Evolutionary conservation across 1,284 basidiomycete genomes (phyloP).

Genomic region (Gymnopus androsaceus): DNA sequence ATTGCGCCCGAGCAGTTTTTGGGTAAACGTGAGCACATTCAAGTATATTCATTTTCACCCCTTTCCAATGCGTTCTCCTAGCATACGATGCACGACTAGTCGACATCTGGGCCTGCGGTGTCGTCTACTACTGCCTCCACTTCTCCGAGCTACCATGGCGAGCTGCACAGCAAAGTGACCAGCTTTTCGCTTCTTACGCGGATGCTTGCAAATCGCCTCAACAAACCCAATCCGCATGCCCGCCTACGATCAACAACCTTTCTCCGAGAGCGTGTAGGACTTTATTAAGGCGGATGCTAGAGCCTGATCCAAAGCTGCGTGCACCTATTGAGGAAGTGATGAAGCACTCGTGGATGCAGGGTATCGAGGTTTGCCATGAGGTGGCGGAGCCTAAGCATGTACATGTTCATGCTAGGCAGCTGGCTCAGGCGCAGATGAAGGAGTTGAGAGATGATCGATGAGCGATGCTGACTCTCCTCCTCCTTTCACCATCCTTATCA

Average conservation of each 20-base stretch:
- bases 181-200: conserved; percentile 83
- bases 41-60: conserved; percentile 28
- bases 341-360: conserved; percentile 80
- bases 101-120: conserved; percentile 96
- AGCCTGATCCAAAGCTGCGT: conserved; percentile 87
- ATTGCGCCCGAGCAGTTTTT: conserved; percentile 98
- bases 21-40: conserved; percentile 84
- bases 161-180: conserved; percentile 84
- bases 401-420: conserved; percentile 62
- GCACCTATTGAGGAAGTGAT: conserved; percentile 84
- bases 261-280: conserved; percentile 84
- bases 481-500: background rate
- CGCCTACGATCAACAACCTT: conserved; percentile 85
- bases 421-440: conserved; percentile 39
- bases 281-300: conserved; percentile 92
- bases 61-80: conserved; percentile 33
- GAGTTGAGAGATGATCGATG: conserved; percentile 12
- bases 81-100: conserved; percentile 97
- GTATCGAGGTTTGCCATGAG: conserved; percentile 76
- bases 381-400: conserved; percentile 64
- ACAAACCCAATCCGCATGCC: conserved; percentile 47
- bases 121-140: conserved; percentile 98
- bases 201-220: conserved; percentile 58
- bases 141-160: conserved; percentile 98
- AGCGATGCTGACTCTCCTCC: background rate